phyloP scores from a whole-genome alignment of 257 asterid species.

The Solanum okadae region DNA sequence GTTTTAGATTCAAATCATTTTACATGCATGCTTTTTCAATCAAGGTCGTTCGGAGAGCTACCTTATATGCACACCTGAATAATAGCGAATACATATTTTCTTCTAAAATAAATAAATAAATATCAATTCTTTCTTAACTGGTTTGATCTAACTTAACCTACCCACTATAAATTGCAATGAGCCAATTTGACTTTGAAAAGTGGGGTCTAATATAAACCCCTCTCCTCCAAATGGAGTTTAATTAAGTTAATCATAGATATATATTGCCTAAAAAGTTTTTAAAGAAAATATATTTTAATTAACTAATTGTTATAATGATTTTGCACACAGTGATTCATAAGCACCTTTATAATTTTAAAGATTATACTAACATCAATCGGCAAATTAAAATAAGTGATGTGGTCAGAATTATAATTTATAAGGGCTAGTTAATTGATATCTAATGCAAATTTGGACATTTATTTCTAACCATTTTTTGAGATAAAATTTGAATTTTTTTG shows the following conservation, averaged over 20 bases:
- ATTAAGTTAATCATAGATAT: not conserved
- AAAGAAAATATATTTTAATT: not conserved
- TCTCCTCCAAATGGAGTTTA: not conserved
- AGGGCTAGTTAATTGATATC: not conserved
- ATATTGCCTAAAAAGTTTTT: not conserved
- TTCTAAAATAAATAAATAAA: not conserved
- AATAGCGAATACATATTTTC: accelerated
- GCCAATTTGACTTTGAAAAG: not conserved
- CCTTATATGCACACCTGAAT: not conserved
- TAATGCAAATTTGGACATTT: not conserved
- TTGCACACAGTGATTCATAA: not conserved
- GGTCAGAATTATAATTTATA: not conserved
- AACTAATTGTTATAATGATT: not conserved
- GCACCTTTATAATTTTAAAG: not conserved
- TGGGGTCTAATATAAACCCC: not conserved
- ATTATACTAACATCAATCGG: not conserved
- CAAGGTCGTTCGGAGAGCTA: too few relatives aligned
- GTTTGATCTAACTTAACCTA: not conserved
- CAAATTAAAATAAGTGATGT: not conserved
- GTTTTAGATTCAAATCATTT: accelerated
- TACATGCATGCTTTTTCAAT: not conserved
- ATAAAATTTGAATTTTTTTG: not conserved
- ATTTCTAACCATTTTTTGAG: not conserved
- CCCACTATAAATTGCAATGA: not conserved
- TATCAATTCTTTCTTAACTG: not conserved